Conservation (phyloP, 768 basidiomycete genomes). For the Fomitopsis pulvina region DNA sequence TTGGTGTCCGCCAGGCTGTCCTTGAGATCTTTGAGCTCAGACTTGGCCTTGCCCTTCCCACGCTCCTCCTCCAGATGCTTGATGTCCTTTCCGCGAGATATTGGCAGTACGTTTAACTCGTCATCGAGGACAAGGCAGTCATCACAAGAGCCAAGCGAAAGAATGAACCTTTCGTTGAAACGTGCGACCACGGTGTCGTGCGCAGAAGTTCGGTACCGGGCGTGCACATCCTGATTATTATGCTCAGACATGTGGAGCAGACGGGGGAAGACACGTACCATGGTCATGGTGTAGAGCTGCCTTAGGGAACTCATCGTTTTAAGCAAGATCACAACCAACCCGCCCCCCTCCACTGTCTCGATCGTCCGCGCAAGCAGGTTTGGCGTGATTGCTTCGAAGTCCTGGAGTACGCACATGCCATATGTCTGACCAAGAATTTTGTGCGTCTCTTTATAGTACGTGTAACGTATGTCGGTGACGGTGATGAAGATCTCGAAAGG, state of each 20-base stretch:
- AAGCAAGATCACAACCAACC: conserved; percentile 78
- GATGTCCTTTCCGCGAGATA: conserved; percentile 94
- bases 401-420: conserved; percentile 95
- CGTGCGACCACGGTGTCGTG: conserved; percentile 87
- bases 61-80: conserved; percentile 47
- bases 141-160: conserved; percentile 88
- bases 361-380: conserved; percentile 95
- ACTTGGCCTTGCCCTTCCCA: conserved; percentile 45
- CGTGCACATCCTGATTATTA: conserved; percentile 88
- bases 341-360: conserved; percentile 97
- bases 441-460: conserved; percentile 97
- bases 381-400: conserved; percentile 97
- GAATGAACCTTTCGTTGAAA: conserved; percentile 98
- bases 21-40: conserved; percentile 73
- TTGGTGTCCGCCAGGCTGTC: conserved; percentile 75
- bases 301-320: conserved; percentile 93
- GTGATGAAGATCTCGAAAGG: conserved; percentile 98
- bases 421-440: conserved; percentile 97
- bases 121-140: conserved; percentile 96
- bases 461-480: conserved; percentile 98
- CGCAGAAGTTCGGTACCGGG: conserved; percentile 87
- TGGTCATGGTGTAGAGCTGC: conserved; percentile 90
- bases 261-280: conserved; percentile 31
- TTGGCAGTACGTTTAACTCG: conserved; percentile 94
- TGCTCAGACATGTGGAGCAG: neutral